Evolutionary conservation across 192 early-diverging fungal genomes (phyloP).

Genomic region (Hyaloraphidium curvatum): DNA sequence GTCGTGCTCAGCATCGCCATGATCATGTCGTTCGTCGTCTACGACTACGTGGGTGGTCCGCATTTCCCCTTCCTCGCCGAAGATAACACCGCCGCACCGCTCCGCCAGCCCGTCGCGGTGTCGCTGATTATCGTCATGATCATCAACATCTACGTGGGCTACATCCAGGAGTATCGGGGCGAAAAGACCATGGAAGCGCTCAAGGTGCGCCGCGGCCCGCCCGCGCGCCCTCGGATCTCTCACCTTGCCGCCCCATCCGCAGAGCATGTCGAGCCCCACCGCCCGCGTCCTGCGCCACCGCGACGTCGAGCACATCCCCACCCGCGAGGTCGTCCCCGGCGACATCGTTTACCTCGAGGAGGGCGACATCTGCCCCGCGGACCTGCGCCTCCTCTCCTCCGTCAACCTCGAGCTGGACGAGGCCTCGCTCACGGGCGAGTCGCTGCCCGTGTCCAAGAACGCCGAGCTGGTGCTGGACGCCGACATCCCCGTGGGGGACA

Average conservation of each 20-base stretch:
- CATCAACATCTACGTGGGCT: slow-evolving; percentile 4
- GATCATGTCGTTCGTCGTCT: neutral
- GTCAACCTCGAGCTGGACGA: slow-evolving; percentile 44
- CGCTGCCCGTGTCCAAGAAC: slow-evolving; percentile 44
- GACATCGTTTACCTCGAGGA: neutral
- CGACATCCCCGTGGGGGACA: slow-evolving; percentile 52
- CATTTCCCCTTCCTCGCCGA: too few relatives aligned
- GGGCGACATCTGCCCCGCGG: slow-evolving; percentile 5
- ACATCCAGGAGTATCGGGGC: slow-evolving; percentile 4
- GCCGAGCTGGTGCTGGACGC: too few relatives aligned
- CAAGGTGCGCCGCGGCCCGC: too few relatives aligned
- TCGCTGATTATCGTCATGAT: slow-evolving; percentile 2
- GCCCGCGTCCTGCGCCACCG: slow-evolving; percentile 5
- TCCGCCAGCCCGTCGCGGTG: neutral
- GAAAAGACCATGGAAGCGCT: slow-evolving; percentile 9
- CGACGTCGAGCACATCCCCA: too few relatives aligned
- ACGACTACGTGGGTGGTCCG: slow-evolving; percentile 6
- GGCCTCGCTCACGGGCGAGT: slow-evolving; percentile 44
- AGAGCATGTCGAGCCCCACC: slow-evolving; percentile 5
- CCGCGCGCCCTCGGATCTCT: too few relatives aligned
- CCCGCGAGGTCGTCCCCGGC: neutral
- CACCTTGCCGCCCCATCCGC: too few relatives aligned
- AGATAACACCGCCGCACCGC: too few relatives aligned
- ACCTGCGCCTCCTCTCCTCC: slow-evolving; percentile 2
- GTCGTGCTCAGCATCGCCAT: slow-evolving; percentile 7